Evolutionary conservation across 306 rosid genomes (phyloP).

Genomic region (Bauhinia variegata): DNA sequence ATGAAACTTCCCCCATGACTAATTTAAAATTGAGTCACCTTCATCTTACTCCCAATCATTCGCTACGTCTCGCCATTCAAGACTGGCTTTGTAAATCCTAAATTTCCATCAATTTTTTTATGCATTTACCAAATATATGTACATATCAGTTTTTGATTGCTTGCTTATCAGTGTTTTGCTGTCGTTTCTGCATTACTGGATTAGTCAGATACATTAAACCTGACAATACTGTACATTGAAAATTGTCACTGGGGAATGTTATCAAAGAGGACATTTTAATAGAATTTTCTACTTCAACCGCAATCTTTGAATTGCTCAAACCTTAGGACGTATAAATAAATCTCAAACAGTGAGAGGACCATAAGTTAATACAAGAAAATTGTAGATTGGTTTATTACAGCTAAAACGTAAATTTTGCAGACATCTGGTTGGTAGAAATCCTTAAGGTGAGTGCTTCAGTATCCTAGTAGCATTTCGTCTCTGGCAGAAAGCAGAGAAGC

Average conservation of each 20-base stretch:
- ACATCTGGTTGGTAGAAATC: background rate
- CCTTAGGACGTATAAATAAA: slow-evolving; percentile 7
- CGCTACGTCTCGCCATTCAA: slow-evolving; percentile 74
- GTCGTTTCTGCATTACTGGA: slow-evolving; percentile 12
- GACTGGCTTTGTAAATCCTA: slow-evolving; percentile 85
- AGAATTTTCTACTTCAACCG: slow-evolving; percentile 16
- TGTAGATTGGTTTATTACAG: background rate
- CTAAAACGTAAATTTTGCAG: slow-evolving; percentile 12
- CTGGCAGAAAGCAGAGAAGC: slow-evolving; percentile 59
- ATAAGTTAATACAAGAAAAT: background rate
- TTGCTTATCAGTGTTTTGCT: slow-evolving; percentile 1
- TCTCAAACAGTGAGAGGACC: slow-evolving; percentile 9
- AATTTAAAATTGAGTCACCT: slow-evolving; percentile 68
- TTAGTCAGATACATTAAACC: background rate
- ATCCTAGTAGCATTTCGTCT: slow-evolving; percentile 49
- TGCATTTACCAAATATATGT: slow-evolving; percentile 20
- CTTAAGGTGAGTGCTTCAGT: slow-evolving; percentile 32
- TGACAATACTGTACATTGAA: too few species aligned
- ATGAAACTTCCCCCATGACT: slow-evolving; percentile 86
- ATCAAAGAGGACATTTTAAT: background rate
- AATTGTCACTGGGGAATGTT: too few species aligned
- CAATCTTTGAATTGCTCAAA: slow-evolving; percentile 11
- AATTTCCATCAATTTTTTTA: slow-evolving; percentile 31
- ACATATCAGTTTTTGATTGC: slow-evolving; percentile 20
- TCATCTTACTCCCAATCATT: slow-evolving; percentile 76